Conservation (phyloP, 345 rosid genomes). For the Moricandia arvensis region DNA sequence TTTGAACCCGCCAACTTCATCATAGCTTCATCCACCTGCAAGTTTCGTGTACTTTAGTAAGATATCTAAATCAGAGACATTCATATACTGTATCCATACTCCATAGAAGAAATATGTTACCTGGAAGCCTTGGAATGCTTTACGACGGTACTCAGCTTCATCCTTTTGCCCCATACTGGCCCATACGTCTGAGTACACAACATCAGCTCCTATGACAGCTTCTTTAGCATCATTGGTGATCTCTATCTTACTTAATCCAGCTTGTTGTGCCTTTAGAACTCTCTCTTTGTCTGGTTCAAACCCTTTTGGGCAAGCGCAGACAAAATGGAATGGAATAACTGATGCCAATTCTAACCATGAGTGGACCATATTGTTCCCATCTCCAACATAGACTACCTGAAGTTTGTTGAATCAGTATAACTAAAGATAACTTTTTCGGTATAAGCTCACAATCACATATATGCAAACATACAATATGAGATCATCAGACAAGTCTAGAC, state of each 20-base stretch:
- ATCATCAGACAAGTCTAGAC: not conserved
- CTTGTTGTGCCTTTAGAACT: conserved; percentile 63
- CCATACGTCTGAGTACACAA: conserved; percentile 98
- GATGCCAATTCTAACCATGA: conserved; percentile 94
- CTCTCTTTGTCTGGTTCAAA: conserved; percentile 83
- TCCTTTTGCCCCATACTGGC: conserved; percentile 99
- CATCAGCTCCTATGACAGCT: conserved; percentile 89
- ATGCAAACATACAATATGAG: not conserved
- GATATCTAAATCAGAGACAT: not conserved
- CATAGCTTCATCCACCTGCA: conserved; percentile 80
- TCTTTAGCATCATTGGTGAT: conserved; percentile 81
- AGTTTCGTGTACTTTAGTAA: not conserved
- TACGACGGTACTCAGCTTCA: conserved; percentile 78
- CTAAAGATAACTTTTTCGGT: not conserved
- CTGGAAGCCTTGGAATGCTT: conserved; percentile 93
- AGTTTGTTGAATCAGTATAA: conserved; percentile 11
- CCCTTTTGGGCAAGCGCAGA: conserved; percentile 88
- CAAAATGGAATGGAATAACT: conserved; percentile 89
- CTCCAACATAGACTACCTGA: conserved; percentile 97
- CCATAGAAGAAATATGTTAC: conserved; percentile 30
- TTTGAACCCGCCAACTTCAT: conserved; percentile 84
- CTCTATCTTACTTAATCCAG: conserved; percentile 91
- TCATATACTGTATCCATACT: not conserved
- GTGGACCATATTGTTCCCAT: conserved; percentile 92
- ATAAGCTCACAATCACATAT: not conserved